Percentiles rank a stretch among this genome's conserved stretches.
Evolutionary conservation across 495 filamentous ascomycete species (phyloP).

Genomic region (Barbatosphaeria neglecta): DNA sequence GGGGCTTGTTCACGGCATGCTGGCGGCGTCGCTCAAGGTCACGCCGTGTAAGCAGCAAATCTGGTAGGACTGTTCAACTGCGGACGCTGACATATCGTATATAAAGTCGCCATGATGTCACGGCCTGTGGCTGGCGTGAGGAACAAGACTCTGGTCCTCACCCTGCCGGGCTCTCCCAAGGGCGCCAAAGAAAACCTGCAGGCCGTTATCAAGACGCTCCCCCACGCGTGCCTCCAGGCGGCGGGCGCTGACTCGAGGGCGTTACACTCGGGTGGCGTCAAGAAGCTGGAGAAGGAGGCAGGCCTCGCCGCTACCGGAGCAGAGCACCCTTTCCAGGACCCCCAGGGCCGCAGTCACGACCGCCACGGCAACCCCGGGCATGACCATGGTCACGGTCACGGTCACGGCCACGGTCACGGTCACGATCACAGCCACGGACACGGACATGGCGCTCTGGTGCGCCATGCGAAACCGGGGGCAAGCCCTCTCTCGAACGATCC

Average conservation of each 20-base stretch:
- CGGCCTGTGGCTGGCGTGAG: constrained; percentile 85
- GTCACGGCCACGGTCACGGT: constrained; percentile 42
- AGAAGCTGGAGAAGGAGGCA: constrained; percentile 75
- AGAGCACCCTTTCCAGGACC: no score
- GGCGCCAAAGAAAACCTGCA: constrained; percentile 95
- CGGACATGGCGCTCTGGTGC: constrained; percentile 52
- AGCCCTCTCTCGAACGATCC: constrained; percentile 71
- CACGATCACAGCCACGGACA: constrained; percentile 50
- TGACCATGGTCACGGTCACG: constrained; percentile 29
- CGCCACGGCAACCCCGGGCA: no score
- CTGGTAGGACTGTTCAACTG: not conserved
- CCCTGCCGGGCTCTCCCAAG: constrained; percentile 89
- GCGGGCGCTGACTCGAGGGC: constrained; percentile 70
- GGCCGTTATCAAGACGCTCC: constrained; percentile 75
- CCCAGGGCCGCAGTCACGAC: constrained; percentile 10
- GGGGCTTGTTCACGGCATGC: constrained; percentile 89
- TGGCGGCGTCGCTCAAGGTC: constrained; percentile 68
- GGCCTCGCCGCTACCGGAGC: constrained; percentile 7
- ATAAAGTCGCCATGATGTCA: constrained; percentile 89
- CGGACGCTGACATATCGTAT: not conserved
- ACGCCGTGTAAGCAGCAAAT: constrained; percentile 65
- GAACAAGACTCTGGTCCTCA: constrained; percentile 74
- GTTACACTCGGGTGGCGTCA: constrained; percentile 69
- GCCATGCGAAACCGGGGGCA: constrained; percentile 55
- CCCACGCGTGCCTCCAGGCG: constrained; percentile 87